phyloP scores from a whole-genome alignment of 495 filamentous ascomycete genomes.

The Neurospora terricola region DNA sequence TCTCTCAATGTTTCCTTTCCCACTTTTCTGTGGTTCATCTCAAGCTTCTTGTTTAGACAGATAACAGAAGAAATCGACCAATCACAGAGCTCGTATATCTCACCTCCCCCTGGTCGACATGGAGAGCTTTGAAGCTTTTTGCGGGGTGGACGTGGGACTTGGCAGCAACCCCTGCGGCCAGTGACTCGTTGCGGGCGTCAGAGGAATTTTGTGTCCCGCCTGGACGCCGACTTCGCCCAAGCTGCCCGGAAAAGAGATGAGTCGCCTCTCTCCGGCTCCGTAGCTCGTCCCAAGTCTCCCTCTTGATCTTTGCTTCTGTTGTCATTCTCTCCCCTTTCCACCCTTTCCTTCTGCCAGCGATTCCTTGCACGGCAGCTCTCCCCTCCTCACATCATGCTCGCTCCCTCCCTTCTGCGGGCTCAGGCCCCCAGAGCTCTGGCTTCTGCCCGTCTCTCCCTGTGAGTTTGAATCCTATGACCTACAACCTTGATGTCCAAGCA shows the following conservation, averaged over 20 bases:
- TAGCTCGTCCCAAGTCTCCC: neutral
- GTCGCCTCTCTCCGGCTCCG: neutral
- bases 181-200: neutral
- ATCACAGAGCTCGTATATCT: slow-evolving; percentile 21
- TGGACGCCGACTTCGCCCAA: slow-evolving; percentile 23
- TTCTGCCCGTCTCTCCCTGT: slow-evolving; percentile 21
- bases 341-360: neutral
- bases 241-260: neutral
- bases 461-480: slow-evolving; percentile 3
- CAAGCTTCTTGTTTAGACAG: neutral
- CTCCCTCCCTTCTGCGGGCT: slow-evolving; percentile 27
- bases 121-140: neutral
- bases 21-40: neutral
- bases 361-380: neutral
- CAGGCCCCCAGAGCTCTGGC: slow-evolving; percentile 32
- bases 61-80: slow-evolving; percentile 6
- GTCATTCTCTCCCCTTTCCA: slow-evolving; percentile 2
- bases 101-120: neutral
- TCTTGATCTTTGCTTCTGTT: slow-evolving; percentile 6
- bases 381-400: slow-evolving; percentile 22
- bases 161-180: slow-evolving; percentile 8
- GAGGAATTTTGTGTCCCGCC: slow-evolving; percentile 11
- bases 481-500: neutral
- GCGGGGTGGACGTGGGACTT: slow-evolving; percentile 23
- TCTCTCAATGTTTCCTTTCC: neutral